Percentiles rank a stretch among this genome's conserved stretches.
Evolutionary conservation across 805 yeast species (phyloP).

Genomic region (Candida taoyuanica): DNA sequence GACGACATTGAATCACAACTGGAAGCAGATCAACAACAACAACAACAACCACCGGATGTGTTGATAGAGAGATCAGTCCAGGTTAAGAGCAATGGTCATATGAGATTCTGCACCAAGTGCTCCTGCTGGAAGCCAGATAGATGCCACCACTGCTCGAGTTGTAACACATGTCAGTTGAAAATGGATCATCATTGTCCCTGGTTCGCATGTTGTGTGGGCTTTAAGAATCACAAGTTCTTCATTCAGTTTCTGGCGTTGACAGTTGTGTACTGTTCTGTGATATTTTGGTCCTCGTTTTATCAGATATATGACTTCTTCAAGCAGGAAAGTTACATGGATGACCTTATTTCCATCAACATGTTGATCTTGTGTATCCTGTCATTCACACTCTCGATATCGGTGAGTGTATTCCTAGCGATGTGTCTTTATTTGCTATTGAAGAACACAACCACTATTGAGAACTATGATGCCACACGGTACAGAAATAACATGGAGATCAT

Average conservation of each 20-base stretch:
- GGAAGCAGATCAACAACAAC: too few species aligned
- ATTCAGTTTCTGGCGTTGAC: slow-evolving; percentile 64
- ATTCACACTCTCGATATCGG: slow-evolving; percentile 49
- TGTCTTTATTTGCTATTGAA: slow-evolving; percentile 52
- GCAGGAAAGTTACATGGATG: slow-evolving; percentile 34
- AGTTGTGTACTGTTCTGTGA: slow-evolving; percentile 40
- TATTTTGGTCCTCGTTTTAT: slow-evolving; percentile 36
- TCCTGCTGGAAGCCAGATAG: slow-evolving; percentile 78
- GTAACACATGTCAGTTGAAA: slow-evolving; percentile 62
- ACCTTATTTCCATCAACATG: slow-evolving; percentile 50
- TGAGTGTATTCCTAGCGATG: slow-evolving; percentile 52
- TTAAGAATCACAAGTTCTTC: slow-evolving; percentile 72
- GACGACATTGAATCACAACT: slow-evolving; percentile 19
- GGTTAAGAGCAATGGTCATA: slow-evolving; percentile 55
- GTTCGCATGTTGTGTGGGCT: slow-evolving; percentile 88
- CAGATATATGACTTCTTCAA: slow-evolving; percentile 46
- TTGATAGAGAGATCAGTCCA: slow-evolving; percentile 38
- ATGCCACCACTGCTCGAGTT: slow-evolving; percentile 77
- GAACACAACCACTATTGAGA: slow-evolving; percentile 81
- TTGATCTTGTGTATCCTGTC: slow-evolving; percentile 56
- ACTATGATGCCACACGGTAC: slow-evolving; percentile 50
- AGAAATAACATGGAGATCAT: slow-evolving; percentile 35
- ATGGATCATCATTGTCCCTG: slow-evolving; percentile 98
- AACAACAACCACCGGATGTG: slow-evolving; percentile 39
- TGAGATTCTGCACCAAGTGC: slow-evolving; percentile 69